Base-by-base conservation (phyloP, 108 stramenopile genomes). In the Schizochytrium sp. region DNA sequence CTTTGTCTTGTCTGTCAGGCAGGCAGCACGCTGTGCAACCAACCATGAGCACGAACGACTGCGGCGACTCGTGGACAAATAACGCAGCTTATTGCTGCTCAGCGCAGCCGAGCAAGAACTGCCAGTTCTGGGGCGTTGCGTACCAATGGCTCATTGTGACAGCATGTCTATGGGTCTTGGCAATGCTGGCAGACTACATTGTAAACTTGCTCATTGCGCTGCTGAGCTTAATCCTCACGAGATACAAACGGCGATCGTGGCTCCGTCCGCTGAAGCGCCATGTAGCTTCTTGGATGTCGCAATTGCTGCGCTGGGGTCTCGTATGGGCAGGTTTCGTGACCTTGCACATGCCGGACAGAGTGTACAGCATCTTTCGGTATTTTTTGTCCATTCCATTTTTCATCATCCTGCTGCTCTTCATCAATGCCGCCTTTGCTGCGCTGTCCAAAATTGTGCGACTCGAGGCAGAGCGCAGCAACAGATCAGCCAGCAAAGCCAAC, bases 61-160 rank as follows among this genome's bases (percentile, higher is more conserved):
- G 63, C 63, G 63, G 63, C 25, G 63, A 41, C 63, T 4, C 63
- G 5, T 69, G 63, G 63, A 69, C 63, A 23, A 69, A 69, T 18
- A 69, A 69, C 41, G 18, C 34, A 10, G 63, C 41, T 6, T 83
- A 53, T 23, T 83, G 48, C 25, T 83, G 76, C 28, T 12, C 45
- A 43, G n/a, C 51, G 28, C 43, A 55, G n/a, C 76, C 76, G 19
- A 47, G 16, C 25, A 83, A 53, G 25, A 23, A 53, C 28, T 83
- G 76, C 76, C 76, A 53, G 51, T 53, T 83, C 48, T 83, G 76
- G 76, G 23, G 76, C 76, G 51, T 83, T 6, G 48, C 76, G 51
- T 83, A 83, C 51, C 76, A 47, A 23, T 83, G 76, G 76, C 76
- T 83, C 43, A 83, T 83, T 34, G 51, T 83, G 48, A 53, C 76